Evolutionary conservation across 2,329 filamentous ascomycete species (phyloP).

Genomic region (Colletotrichum acutatum): DNA sequence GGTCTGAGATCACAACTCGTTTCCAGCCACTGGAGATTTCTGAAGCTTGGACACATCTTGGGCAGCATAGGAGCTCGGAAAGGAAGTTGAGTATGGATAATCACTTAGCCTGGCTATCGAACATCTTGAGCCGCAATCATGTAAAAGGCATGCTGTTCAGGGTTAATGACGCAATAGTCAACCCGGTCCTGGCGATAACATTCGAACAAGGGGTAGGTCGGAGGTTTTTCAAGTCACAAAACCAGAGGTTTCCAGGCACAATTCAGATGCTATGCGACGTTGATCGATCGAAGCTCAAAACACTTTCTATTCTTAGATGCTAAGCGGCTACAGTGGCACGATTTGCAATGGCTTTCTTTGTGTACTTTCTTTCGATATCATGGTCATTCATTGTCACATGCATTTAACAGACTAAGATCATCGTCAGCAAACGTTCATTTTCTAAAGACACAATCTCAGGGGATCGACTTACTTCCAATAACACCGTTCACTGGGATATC

Average conservation of each 20-base stretch:
- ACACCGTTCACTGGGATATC: constrained; percentile 61
- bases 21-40: neutral
- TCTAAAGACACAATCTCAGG: too few relatives aligned
- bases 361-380: neutral
- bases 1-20: neutral
- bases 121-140: too few relatives aligned
- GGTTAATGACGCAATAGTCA: too few relatives aligned
- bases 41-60: neutral
- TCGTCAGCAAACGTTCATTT: neutral
- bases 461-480: constrained; percentile 37
- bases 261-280: too few relatives aligned
- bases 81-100: neutral
- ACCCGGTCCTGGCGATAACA: too few relatives aligned
- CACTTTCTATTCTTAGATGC: neutral
- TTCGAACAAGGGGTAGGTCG: too few relatives aligned
- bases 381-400: neutral
- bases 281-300: too few relatives aligned
- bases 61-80: neutral
- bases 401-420: neutral
- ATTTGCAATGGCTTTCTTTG: neutral
- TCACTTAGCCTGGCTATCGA: too few relatives aligned
- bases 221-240: too few relatives aligned
- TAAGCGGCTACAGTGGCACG: too few relatives aligned
- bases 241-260: too few relatives aligned
- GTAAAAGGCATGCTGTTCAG: too few relatives aligned